Percentiles rank a stretch among this genome's conserved stretches.
These are phyloP conservation scores for Chalciporus chontae DNA, from an alignment of 768 basidiomycete species.

Conservation along the genomic window DNA sequence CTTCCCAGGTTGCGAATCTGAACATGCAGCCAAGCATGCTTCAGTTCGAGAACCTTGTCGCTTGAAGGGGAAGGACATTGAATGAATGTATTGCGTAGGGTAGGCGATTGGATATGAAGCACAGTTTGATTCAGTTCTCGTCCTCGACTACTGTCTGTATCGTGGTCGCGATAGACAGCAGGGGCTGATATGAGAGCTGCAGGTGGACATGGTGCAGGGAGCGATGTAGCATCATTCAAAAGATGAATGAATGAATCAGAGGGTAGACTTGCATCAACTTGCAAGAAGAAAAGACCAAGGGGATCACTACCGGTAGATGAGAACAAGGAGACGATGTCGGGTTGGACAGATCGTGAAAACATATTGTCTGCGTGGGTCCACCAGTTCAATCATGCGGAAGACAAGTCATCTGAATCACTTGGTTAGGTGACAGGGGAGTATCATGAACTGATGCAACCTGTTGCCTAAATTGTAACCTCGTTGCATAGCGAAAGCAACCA, in stretches of 20 bases:
- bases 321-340: conserved; percentile 65
- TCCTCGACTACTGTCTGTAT: conserved; percentile 31
- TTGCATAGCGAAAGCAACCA: not conserved
- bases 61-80: conserved; percentile 47
- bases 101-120: conserved; percentile 78
- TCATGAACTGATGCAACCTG: too few relatives aligned
- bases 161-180: conserved; percentile 26
- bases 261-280: conserved; percentile 47
- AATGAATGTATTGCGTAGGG: conserved; percentile 62
- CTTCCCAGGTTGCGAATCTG: conserved; percentile 67
- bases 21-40: conserved; percentile 71
- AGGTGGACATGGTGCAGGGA: conserved; percentile 45
- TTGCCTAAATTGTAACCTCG: conserved; percentile 3
- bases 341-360: conserved; percentile 59
- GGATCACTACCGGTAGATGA: conserved; percentile 69
- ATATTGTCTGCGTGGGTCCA: conserved; percentile 23
- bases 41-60: conserved; percentile 48
- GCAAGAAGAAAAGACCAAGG: conserved; percentile 49
- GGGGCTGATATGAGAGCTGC: conserved; percentile 44
- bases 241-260: conserved; percentile 64
- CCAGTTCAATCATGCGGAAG: conserved; percentile 17
- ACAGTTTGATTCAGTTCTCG: conserved; percentile 58
- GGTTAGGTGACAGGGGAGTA: not conserved
- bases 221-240: conserved; percentile 54
- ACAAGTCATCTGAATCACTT: conserved; percentile 6